Percentiles rank a stretch among this genome's conserved stretches.
phyloP scores from a whole-genome alignment of 768 basidiomycete genomes.

The Cantharellus cinnabarinus region DNA sequence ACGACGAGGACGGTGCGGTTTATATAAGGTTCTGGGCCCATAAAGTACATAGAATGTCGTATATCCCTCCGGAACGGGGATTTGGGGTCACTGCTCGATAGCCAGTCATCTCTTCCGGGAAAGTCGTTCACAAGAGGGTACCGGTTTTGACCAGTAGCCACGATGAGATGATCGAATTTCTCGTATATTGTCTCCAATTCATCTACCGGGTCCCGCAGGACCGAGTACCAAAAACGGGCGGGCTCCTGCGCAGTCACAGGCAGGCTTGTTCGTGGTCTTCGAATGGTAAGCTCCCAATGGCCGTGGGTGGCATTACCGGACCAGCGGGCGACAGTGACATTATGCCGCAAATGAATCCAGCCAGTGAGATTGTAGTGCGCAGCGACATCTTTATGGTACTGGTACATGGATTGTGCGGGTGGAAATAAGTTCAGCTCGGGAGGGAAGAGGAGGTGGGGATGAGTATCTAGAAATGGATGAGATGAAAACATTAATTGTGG shows the following conservation, averaged over 20 bases:
- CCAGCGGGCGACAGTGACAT: slow-evolving; percentile 26
- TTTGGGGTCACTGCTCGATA: slow-evolving; percentile 14
- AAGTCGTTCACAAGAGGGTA: slow-evolving; percentile 27
- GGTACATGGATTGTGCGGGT: slow-evolving; percentile 23
- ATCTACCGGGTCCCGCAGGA: no score
- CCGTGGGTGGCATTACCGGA: slow-evolving; percentile 20
- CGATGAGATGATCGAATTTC: slow-evolving; percentile 31
- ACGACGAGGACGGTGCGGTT: slow-evolving; percentile 29
- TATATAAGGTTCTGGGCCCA: slow-evolving; percentile 24
- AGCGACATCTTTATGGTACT: slow-evolving; percentile 29
- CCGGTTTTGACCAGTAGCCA: slow-evolving; percentile 37
- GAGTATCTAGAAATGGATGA: slow-evolving; percentile 20
- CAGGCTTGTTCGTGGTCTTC: slow-evolving; percentile 2
- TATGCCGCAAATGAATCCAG: slow-evolving; percentile 25
- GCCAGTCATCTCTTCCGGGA: slow-evolving; percentile 31
- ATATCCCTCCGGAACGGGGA: slow-evolving; percentile 19
- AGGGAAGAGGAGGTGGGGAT: slow-evolving; percentile 29
- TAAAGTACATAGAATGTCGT: slow-evolving; percentile 34
- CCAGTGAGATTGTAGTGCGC: slow-evolving; percentile 20
- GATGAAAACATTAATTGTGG: no score
- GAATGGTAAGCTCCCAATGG: slow-evolving; percentile 26
- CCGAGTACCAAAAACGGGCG: not conserved
- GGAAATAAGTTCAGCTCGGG: slow-evolving; percentile 32
- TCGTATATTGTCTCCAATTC: no score
- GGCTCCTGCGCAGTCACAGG: not conserved